These are phyloP conservation scores for Trichoderma afroharzianum DNA, from an alignment of 2,329 filamentous ascomycete genomes.

Conservation along the genomic window DNA sequence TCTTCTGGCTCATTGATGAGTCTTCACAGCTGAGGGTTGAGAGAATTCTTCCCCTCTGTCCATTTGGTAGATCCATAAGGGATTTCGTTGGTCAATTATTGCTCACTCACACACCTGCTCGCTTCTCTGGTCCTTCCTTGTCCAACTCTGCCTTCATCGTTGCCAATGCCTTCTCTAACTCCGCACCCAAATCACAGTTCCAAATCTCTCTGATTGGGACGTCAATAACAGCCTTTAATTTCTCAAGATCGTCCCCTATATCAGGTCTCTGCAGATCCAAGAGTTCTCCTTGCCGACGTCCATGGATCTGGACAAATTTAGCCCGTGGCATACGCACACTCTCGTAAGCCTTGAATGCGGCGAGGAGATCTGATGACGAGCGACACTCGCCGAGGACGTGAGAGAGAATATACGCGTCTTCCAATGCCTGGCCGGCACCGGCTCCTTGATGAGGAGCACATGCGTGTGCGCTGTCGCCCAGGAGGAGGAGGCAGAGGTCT, in stretches of 20 bases:
- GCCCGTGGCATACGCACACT: constrained; percentile 18
- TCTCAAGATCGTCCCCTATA: constrained; percentile 14
- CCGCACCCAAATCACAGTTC: background rate
- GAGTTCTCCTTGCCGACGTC: constrained; percentile 18
- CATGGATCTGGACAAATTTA: constrained; percentile 17
- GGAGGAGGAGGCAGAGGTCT: constrained; percentile 36
- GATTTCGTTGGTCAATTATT: background rate
- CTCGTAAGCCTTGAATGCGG: constrained; percentile 20
- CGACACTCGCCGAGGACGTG: constrained; percentile 17
- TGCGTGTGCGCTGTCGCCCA: constrained; percentile 48
- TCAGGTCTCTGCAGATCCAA: constrained; percentile 14
- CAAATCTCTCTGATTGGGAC: constrained; percentile 10
- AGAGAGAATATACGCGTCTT: constrained; percentile 29
- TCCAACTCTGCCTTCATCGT: background rate
- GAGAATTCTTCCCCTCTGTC: no score
- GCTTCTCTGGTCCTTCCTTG: background rate
- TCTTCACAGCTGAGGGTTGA: background rate
- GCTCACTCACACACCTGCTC: background rate
- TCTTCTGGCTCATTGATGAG: background rate
- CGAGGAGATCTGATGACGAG: background rate
- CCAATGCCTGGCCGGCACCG: constrained; percentile 40
- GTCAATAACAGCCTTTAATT: constrained; percentile 9
- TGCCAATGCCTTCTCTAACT: background rate
- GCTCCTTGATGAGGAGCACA: constrained; percentile 45
- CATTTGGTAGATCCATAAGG: background rate